Conservation (phyloP, 164 flowering plant species). For the Euptelea pleiosperma region DNA sequence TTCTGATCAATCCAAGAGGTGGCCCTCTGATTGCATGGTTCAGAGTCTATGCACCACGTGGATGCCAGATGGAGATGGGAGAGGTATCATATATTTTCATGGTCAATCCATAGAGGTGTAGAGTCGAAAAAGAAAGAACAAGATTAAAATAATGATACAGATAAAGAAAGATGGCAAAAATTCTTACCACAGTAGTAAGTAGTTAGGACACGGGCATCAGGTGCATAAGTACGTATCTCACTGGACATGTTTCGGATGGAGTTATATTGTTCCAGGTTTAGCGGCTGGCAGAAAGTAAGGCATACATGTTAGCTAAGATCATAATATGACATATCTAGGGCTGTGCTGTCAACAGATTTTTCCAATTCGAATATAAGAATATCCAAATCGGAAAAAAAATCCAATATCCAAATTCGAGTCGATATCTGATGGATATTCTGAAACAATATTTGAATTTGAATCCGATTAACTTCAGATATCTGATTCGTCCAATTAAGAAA, state of each 20-base stretch:
- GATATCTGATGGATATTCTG: no score
- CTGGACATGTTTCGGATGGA: conserved; percentile 68
- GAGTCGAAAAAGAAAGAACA: not conserved
- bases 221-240: conserved; percentile 77
- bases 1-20: no score
- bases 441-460: no score
- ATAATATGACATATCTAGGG: not conserved
- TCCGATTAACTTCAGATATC: no score
- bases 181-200: conserved; percentile 83
- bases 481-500: no score
- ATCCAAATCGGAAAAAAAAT: no score
- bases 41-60: not conserved
- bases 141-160: not conserved
- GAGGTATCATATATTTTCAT: no score
- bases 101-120: not conserved
- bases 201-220: conserved; percentile 95
- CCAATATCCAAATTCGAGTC: no score
- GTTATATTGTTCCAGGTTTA: conserved; percentile 76
- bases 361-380: no score
- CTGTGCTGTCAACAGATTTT: no score
- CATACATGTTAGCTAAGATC: not conserved
- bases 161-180: not conserved
- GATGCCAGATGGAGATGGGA: not conserved
- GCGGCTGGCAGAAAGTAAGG: conserved; percentile 58
- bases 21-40: no score